Base-by-base conservation (phyloP, 2,329 filamentous ascomycete species). In the Pestalotiopsis sp. region DNA sequence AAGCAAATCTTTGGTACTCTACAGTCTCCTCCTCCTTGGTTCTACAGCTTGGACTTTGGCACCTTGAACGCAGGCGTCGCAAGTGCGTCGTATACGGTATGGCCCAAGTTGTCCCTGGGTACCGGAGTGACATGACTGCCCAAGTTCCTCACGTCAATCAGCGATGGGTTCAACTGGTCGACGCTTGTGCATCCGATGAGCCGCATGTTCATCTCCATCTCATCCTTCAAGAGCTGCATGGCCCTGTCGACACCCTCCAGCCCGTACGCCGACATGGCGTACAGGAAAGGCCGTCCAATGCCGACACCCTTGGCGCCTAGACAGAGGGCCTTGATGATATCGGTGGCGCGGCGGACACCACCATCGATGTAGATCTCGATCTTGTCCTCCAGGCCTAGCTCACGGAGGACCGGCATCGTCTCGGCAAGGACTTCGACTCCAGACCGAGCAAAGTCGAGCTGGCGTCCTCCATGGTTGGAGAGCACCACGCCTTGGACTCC, bases 201-300 rank as follows among this genome's bases (percentile, higher is more conserved):
- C 6, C 96, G 90, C 96, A 99, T 98, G 78, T 95, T 96, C 95
- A 98, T 98, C 84, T 97, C 94, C 89, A 99, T 93, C 86, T 99
- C 96, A 77, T 98, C 96, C 83, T 93, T 94, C 74, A 97, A 87
- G 69, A 97, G 83, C 81, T 94, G 92, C 92, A 98, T 97, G 40
- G 96, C 96, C 41, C 93, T 89, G 77, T 97, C 93, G 23, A 98
- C 95, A 72, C 96, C 96, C 2, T 91, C 86, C 69, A 93, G 83
- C 1, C 96, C 96, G 76, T 98, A 98, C 11, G 94, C 90, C 71
- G 91, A 93, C 95, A 99, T 98, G 76, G 96, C 95, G 78, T 95
- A 99, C 70, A 99, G 82, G 85, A 99, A 98, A 27, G 96, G 96
- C 4, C 96, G 86, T 3, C 96, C 96, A 75, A 99, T 97, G 56